Conservation (phyloP, 1,139 yeast genomes). For the Taphrina pruni region DNA sequence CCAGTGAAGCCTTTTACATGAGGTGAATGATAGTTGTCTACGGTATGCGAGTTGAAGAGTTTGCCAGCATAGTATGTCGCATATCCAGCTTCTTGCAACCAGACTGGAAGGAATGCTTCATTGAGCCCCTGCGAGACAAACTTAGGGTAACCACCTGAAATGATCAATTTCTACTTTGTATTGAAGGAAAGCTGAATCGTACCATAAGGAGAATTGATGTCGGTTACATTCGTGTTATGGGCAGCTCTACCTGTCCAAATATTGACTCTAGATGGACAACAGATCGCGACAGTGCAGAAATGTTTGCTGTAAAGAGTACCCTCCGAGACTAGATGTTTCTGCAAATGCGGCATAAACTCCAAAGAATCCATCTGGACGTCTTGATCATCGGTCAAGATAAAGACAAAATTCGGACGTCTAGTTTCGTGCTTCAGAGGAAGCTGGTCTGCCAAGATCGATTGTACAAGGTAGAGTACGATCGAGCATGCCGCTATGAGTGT, state of each 20-base stretch:
- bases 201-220: slow-evolving; percentile 40
- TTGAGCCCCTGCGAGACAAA: slow-evolving; percentile 39
- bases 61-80: slow-evolving; percentile 41
- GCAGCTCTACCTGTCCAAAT: slow-evolving; percentile 38
- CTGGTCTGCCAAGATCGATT: not conserved
- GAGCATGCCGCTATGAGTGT: not conserved
- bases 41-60: slow-evolving; percentile 37
- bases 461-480: not conserved
- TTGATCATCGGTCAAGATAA: slow-evolving; percentile 42
- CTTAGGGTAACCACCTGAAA: slow-evolving; percentile 34
- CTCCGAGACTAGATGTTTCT: slow-evolving; percentile 15
- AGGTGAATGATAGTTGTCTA: slow-evolving; percentile 32
- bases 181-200: not conserved
- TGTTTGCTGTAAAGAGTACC: slow-evolving; percentile 35
- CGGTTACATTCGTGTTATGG: slow-evolving; percentile 42
- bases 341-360: slow-evolving; percentile 35
- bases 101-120: slow-evolving; percentile 36
- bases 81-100: slow-evolving; percentile 43
- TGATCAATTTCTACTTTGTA: not conserved
- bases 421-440: not conserved
- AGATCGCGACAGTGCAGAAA: slow-evolving; percentile 38
- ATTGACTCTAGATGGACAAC: slow-evolving; percentile 41
- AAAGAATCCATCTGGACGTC: slow-evolving; percentile 36
- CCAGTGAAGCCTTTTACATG: slow-evolving; percentile 32
- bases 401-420: slow-evolving; percentile 33